Evolutionary conservation across 805 yeast species (phyloP), one percentile per base, ranked within the genome.

Genomic region (Yarrowia bubula): DNA sequence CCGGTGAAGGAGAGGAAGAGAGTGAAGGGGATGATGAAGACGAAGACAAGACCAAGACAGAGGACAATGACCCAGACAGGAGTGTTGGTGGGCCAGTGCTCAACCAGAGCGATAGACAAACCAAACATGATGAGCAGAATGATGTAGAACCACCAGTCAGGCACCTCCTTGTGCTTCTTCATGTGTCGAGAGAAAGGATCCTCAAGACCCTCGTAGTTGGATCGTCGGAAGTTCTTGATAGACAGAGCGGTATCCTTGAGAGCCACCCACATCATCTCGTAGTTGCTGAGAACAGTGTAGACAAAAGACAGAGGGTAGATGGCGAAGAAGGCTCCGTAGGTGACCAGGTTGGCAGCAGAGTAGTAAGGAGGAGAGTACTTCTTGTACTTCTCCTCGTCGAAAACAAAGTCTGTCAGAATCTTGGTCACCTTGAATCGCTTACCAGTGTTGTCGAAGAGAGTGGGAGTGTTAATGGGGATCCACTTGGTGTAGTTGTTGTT

Each of bases 131-230:
- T 74, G 1, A 78, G 68, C 8, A 85, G 76, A 32, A 86, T 77
- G 13, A 77, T 68, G n/a, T 83, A 65, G 44, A 82, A 87, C 90
- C 91, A 86, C 86, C 87, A 85, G 68, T 85, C 88, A 1, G 96
- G 95, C 18, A 86, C 90, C 68, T 87, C 91, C 42, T 80, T 80
- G 73, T 87, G 87, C 65, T 74, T 76, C 50, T 69, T 71, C 85
- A 83, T 84, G 70, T 84, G 77, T 42, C 66, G 41, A 22, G 64
- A 55, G 64, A 68, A 69, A 33, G 69, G 62, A 57, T 70, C 73
- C 41, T 70, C 55, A 35, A 66, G 47, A 32, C 51, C 66, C 35
- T 66, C 57, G 18, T 41, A 42, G 28, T 50, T 53, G 39, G 43
- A 44, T 46, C 38, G 47, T 31, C 41, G 50, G 64, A 42, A 32